These are phyloP conservation scores for Xylaria hypoxylon DNA, from an alignment of 2,329 filamentous ascomycete species.

Conservation along the genomic window DNA sequence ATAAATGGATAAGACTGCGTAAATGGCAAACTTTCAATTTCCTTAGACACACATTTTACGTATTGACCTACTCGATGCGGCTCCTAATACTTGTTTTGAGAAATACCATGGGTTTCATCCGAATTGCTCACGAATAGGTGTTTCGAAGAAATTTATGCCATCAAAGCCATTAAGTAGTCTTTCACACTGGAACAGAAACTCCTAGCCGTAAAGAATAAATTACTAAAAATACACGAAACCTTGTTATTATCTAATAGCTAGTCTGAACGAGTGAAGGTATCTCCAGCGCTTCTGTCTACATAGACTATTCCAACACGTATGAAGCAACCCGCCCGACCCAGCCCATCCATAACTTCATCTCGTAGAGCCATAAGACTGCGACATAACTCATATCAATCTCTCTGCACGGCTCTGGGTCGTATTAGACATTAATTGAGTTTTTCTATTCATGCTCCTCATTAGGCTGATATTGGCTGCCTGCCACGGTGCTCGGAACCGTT, in stretches of 20 bases:
- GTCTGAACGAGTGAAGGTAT: slow-evolving; percentile 18
- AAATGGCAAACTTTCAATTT: neutral
- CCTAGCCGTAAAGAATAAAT: neutral
- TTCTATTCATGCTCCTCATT: neutral
- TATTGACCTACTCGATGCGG: too few relatives aligned
- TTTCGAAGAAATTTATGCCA: neutral
- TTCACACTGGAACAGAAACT: neutral
- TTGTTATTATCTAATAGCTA: neutral
- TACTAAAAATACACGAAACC: slow-evolving; percentile 20
- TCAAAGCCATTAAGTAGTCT: neutral
- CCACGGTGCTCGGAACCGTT: slow-evolving; percentile 63
- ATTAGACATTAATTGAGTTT: slow-evolving; percentile 49
- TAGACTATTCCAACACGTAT: slow-evolving; percentile 16
- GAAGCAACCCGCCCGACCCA: slow-evolving; percentile 18
- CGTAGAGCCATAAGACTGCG: neutral
- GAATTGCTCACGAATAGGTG: neutral
- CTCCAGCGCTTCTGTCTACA: slow-evolving; percentile 8
- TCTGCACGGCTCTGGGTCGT: slow-evolving; percentile 27
- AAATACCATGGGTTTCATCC: neutral
- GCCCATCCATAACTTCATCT: slow-evolving; percentile 13
- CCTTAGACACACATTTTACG: too few relatives aligned
- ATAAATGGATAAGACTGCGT: neutral
- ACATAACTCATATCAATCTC: neutral
- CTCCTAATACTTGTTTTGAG: neutral
- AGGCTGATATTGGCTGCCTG: slow-evolving; percentile 39